Conservation (phyloP, 805 yeast genomes). For the Saccharomycopsis babjevae region DNA sequence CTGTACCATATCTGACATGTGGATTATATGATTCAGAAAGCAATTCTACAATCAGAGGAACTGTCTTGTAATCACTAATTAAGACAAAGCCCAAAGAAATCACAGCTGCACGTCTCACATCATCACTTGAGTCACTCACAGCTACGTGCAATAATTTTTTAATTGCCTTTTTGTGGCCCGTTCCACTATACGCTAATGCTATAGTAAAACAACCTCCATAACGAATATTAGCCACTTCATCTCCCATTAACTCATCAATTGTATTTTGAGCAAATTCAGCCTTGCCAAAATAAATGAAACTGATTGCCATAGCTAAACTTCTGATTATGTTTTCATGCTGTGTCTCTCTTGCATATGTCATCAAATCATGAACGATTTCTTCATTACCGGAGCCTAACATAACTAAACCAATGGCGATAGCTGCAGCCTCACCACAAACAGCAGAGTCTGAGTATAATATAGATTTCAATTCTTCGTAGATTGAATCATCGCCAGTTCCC, state of each 20-base stretch:
- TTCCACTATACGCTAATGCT: constrained; percentile 94
- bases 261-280: constrained; percentile 69
- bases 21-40: constrained; percentile 93
- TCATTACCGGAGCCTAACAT: constrained; percentile 86
- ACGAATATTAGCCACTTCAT: constrained; percentile 76
- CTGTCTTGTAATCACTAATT: constrained; percentile 82
- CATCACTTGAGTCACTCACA: constrained; percentile 92
- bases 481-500: constrained; percentile 68
- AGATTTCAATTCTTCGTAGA: constrained; percentile 74
- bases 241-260: constrained; percentile 55
- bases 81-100: constrained; percentile 84
- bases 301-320: constrained; percentile 85
- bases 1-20: constrained; percentile 96
- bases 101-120: constrained; percentile 94
- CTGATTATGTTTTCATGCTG: constrained; percentile 93
- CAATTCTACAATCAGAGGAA: constrained; percentile 90
- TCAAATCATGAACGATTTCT: constrained; percentile 55
- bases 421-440: constrained; percentile 92
- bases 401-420: constrained; percentile 88
- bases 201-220: constrained; percentile 94
- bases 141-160: constrained; percentile 83
- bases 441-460: constrained; percentile 87
- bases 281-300: constrained; percentile 75
- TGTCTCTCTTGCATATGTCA: constrained; percentile 86
- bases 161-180: constrained; percentile 83